A percentile compares a stretch with the other conserved stretches of the same genome.
These are phyloP conservation scores for Phytophthora meadii DNA, from an alignment of 352 stramenopile species.

Conservation along the genomic window DNA sequence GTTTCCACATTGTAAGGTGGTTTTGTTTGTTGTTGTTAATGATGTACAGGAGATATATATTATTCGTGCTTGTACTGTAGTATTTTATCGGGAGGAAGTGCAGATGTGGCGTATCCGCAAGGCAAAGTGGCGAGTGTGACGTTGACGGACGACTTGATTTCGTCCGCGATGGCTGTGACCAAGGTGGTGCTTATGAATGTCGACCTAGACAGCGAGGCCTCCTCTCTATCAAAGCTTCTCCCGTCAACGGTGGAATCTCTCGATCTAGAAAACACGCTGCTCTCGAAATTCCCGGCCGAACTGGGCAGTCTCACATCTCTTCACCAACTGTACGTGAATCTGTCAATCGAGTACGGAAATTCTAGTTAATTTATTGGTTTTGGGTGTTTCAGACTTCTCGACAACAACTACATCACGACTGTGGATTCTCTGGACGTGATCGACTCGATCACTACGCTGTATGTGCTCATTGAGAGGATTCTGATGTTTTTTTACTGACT, in stretches of 20 bases:
- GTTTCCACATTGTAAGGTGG: constrained; percentile 35
- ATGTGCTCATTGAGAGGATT: constrained; percentile 3
- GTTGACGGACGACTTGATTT: constrained; percentile 30
- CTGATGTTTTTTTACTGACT: neutral
- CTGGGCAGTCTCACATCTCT: constrained; percentile 24
- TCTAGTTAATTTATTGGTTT: neutral
- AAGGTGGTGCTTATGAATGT: constrained; percentile 41
- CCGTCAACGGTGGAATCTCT: constrained; percentile 29
- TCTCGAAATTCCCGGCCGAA: constrained; percentile 29
- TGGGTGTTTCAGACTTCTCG: constrained; percentile 25
- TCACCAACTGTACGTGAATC: constrained; percentile 21
- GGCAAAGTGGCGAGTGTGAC: constrained; percentile 42
- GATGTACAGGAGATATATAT: neutral
- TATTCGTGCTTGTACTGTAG: constrained; percentile 14
- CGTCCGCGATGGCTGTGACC: constrained; percentile 20
- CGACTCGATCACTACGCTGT: constrained; percentile 32
- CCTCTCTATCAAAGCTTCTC: constrained; percentile 19
- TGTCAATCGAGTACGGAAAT: neutral
- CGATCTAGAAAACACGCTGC: constrained; percentile 35
- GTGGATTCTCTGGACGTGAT: constrained; percentile 28
- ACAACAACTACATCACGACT: constrained; percentile 42
- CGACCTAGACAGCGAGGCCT: constrained; percentile 17
- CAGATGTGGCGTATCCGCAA: constrained; percentile 34
- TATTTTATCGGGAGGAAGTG: constrained; percentile 31
- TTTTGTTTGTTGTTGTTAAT: neutral